Conservation (phyloP, 2,329 filamentous ascomycete genomes). For the Lachnellula subtilissima region DNA sequence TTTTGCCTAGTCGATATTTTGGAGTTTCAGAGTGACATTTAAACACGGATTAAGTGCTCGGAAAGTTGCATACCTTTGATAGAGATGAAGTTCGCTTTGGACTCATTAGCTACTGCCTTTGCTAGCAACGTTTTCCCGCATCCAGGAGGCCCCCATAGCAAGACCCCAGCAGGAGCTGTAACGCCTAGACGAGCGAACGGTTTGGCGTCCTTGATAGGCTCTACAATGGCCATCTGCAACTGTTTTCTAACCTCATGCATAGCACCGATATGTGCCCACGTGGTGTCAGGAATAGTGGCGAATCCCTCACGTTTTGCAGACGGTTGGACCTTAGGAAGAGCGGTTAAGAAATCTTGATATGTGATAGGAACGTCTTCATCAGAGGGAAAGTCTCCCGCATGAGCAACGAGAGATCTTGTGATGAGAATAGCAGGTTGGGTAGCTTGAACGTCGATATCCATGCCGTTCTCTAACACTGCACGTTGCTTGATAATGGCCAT, state of each 20-base stretch:
- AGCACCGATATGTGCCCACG: slow-evolving; percentile 89
- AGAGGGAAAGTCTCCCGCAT: slow-evolving; percentile 46
- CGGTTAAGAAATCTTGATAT: slow-evolving; percentile 66
- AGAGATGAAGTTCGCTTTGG: slow-evolving; percentile 95
- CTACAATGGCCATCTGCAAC: slow-evolving; percentile 79
- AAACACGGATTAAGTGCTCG: too few species aligned
- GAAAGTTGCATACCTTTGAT: slow-evolving; percentile 59
- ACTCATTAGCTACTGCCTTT: slow-evolving; percentile 93
- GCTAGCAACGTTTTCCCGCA: slow-evolving; percentile 96
- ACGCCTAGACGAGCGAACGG: slow-evolving; percentile 74
- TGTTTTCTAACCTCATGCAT: slow-evolving; percentile 74
- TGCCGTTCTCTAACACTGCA: slow-evolving; percentile 21
- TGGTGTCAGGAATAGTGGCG: slow-evolving; percentile 87
- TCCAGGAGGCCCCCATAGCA: slow-evolving; percentile 94
- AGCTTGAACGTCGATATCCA: slow-evolving; percentile 28
- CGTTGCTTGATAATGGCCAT: slow-evolving; percentile 30
- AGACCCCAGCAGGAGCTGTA: slow-evolving; percentile 74
- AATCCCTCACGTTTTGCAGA: slow-evolving; percentile 91
- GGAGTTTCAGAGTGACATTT: too few species aligned
- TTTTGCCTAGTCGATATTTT: too few species aligned
- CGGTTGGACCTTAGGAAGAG: slow-evolving; percentile 70
- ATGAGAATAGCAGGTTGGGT: slow-evolving; percentile 35
- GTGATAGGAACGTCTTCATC: slow-evolving; percentile 55
- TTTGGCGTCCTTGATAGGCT: slow-evolving; percentile 79
- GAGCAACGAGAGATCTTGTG: slow-evolving; percentile 45